Evolutionary conservation across 106 monocot genomes (phyloP), one percentile per base, ranked within the genome.

Genomic region (Vanilla planifolia): DNA sequence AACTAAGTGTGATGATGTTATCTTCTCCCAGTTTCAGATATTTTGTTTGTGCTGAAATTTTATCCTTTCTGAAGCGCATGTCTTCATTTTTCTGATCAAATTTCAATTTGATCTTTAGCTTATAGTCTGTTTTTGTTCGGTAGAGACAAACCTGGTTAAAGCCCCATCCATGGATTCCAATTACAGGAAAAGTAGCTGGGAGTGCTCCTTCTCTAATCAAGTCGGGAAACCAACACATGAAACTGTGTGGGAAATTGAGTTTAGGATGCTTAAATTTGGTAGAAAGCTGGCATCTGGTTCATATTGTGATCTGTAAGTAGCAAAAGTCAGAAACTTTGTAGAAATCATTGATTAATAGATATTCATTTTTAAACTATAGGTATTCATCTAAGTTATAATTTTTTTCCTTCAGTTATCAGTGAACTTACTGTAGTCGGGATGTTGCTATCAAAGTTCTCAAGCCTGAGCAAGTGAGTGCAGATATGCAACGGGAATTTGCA

Each of bases 401-500:
- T 30, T 51, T 71, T 11, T 41, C 50, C 56, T 57, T 53, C 61
- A 93, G 93, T n/a, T 93, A 85, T 60, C 79, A 74, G 21, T 88
- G 93, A 22, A 79, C 81, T 55, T 89, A 93, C 63, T 75, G 64
- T 67, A 82, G 82, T 67, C 93, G 85, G 63, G 89, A 93, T 79
- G 89, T 93, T 30, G 93, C 93, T 24, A 85, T 93, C 16, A 93
- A 93, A 75, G 68, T 89, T 43, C 71, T 93, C n/a, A 93, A 93
- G 61, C 85, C 85, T 33, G 93, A 85, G 50, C 68, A 79, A 59
- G 39, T 89, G 44, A 82, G 76, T 71, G 63, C 22, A 26, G 82
- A 88, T 34, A 85, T 93, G 89, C 81, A 79, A 60, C 79, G 70
- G 34, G 93, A 93, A 59, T 93, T 93, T 85, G 81, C 81, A 32